Percentiles rank a stretch among this genome's conserved stretches.
Conservation (phyloP, 2,329 filamentous ascomycete genomes). For the Sclerotinia borealis region DNA sequence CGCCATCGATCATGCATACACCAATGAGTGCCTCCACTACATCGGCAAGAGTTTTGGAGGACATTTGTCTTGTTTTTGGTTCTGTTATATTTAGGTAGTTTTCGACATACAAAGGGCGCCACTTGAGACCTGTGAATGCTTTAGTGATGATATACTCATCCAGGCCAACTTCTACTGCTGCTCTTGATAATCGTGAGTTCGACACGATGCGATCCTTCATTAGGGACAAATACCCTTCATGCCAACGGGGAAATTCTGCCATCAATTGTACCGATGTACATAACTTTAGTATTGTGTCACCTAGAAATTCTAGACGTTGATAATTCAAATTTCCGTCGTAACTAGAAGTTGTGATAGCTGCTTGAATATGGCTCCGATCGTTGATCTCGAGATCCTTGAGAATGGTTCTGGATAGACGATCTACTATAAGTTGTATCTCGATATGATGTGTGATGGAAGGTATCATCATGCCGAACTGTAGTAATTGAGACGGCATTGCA, state of each 20-base stretch:
- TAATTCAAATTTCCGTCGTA: conserved; percentile 62
- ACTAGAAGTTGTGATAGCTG: conserved; percentile 63
- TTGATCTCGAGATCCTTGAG: conserved; percentile 48
- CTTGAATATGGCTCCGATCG: conserved; percentile 51
- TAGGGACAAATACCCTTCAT: conserved; percentile 68
- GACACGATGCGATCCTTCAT: conserved; percentile 66
- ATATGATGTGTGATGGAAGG: conserved; percentile 69
- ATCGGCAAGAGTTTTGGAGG: conserved; percentile 79
- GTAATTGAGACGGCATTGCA: conserved; percentile 35
- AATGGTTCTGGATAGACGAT: conserved; percentile 50
- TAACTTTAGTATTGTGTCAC: conserved; percentile 77
- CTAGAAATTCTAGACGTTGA: conserved; percentile 79
- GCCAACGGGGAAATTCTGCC: conserved; percentile 55
- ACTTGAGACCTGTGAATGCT: conserved; percentile 62
- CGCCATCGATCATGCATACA: conserved; percentile 64
- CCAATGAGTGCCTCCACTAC: conserved; percentile 83
- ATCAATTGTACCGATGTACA: conserved; percentile 60
- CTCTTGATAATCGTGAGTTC: conserved; percentile 65
- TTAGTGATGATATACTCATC: conserved; percentile 67
- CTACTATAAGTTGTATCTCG: conserved; percentile 57
- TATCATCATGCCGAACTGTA: conserved; percentile 54
- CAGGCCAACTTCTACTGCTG: conserved; percentile 57
- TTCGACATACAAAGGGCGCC: conserved; percentile 59
- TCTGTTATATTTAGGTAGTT: conserved; percentile 33
- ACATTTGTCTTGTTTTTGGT: conserved; percentile 38